Base-by-base conservation (phyloP, 345 rosid genomes). In the Mallotus nudiflorus region DNA sequence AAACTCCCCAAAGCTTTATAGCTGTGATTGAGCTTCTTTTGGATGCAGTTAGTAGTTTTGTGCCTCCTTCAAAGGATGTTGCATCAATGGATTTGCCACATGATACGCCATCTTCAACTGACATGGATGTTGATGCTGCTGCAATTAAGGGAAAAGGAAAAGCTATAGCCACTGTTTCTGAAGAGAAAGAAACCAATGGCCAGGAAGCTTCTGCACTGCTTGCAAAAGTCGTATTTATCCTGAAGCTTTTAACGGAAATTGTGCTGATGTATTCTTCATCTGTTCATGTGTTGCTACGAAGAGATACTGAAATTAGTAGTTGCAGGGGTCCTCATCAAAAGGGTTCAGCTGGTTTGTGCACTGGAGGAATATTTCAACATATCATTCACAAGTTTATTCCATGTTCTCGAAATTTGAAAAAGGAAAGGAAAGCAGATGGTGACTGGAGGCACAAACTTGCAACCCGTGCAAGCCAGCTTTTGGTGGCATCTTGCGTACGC, bases 361-460 rank as follows among this genome's bases (percentile, higher is more conserved):
- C 42, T 65, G 83, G 93, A 48, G 94, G 96, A 65, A 84, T 94
- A 73, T 94, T 91, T 82, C 84, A 86, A 65, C 97, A 91, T 73
- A 81, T 91, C 64, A 89, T 94, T 78, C 84, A 88, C 78, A 83
- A 80, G 77, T 90, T 90, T 73, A 78, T 91, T 73, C 95, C 96
- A 2, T 81, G 65, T 82, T 86, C 91, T 46, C 78, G 79, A 74
- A 75, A 57, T 80, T 68, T 83, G 66, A 87, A 86, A 73, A 87
- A 87, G 84, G 98, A 88, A 52, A 86, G 69, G 84, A 89, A 88
- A 81, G 61, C 55, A 15, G 96, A 91, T 70, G 83, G 91, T 80
- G 95, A 94, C 78, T 94, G 98, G 98, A 85, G 82, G 84, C 88
- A 90, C 78, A 94, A 91, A 75, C 84, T 94, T 63, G 92, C 93